Evolutionary conservation across 805 yeast species (phyloP).

Genomic region (Sugiyamaella valdiviana): DNA sequence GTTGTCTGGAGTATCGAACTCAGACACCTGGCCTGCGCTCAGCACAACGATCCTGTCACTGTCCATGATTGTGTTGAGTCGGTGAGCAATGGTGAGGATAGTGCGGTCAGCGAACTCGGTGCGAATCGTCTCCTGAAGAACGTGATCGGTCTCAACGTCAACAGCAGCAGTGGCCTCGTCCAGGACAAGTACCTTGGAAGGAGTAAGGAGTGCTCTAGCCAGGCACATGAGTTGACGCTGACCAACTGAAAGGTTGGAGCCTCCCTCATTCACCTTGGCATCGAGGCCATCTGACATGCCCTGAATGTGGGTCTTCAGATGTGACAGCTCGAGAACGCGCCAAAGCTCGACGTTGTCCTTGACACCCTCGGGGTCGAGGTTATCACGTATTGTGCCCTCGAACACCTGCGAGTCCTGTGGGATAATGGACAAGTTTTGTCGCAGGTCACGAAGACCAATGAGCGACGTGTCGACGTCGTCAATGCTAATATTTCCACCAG

Average conservation of each 20-base stretch:
- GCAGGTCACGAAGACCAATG: constrained; percentile 67
- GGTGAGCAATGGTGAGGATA: constrained; percentile 82
- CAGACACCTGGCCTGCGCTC: constrained; percentile 66
- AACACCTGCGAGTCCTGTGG: constrained; percentile 94
- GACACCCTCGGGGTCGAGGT: constrained; percentile 72
- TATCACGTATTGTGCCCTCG: constrained; percentile 78
- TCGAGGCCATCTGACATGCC: constrained; percentile 50
- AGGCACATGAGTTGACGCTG: constrained; percentile 81
- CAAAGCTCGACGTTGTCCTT: constrained; percentile 76
- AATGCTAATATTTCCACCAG: constrained; percentile 60
- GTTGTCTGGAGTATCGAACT: constrained; percentile 67
- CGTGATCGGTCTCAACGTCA: constrained; percentile 76
- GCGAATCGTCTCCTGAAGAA: constrained; percentile 76
- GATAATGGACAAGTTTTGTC: constrained; percentile 73
- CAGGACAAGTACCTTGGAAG: constrained; percentile 66
- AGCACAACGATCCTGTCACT: constrained; percentile 73
- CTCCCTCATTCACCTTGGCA: constrained; percentile 63
- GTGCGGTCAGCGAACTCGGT: constrained; percentile 67
- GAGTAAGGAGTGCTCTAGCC: constrained; percentile 74
- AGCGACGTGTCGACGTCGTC: constrained; percentile 61
- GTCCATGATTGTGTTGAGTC: constrained; percentile 81
- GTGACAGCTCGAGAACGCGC: constrained; percentile 72
- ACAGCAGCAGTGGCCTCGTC: constrained; percentile 93
- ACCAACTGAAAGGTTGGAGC: constrained; percentile 81
- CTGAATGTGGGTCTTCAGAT: constrained; percentile 59